A percentile compares a stretch with the other conserved stretches of the same genome.
These are phyloP conservation scores for Penicillium antarcticum DNA, from an alignment of 495 filamentous ascomycete species.

Conservation along the genomic window DNA sequence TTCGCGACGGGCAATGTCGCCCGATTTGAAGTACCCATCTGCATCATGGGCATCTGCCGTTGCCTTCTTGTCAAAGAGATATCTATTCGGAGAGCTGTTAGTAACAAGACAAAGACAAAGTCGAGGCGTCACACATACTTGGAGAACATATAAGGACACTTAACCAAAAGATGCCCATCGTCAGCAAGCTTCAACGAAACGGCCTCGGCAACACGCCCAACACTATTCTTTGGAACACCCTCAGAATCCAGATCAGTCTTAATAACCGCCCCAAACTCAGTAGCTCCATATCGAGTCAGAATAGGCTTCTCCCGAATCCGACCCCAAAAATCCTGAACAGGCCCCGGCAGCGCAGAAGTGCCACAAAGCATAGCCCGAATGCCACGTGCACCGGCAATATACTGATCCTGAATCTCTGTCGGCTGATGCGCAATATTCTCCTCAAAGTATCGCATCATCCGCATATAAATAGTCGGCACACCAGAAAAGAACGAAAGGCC, in stretches of 20 bases:
- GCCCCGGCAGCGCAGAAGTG: slow-evolving; percentile 42
- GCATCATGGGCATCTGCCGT: slow-evolving; percentile 28
- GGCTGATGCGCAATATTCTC: slow-evolving; percentile 17
- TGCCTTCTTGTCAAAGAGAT: slow-evolving; percentile 40
- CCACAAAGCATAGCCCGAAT: slow-evolving; percentile 45
- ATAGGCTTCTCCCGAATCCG: slow-evolving; percentile 37
- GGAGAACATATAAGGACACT: slow-evolving; percentile 44
- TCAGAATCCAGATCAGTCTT: slow-evolving; percentile 35
- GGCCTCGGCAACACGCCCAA: slow-evolving; percentile 40
- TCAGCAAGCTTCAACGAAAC: slow-evolving; percentile 36
- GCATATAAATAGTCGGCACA: slow-evolving; percentile 51
- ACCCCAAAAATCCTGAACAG: slow-evolving; percentile 46
- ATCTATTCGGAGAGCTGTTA: slow-evolving; percentile 17
- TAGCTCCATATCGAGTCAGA: slow-evolving; percentile 44
- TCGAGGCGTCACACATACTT: slow-evolving; percentile 13
- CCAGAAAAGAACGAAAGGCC: slow-evolving; percentile 46
- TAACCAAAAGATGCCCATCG: slow-evolving; percentile 34
- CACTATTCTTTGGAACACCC: slow-evolving; percentile 30
- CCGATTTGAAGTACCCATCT: slow-evolving; percentile 47
- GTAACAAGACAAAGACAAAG: background rate
- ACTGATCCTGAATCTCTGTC: slow-evolving; percentile 23
- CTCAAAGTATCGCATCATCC: slow-evolving; percentile 46
- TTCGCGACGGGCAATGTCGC: slow-evolving; percentile 46
- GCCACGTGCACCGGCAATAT: slow-evolving; percentile 34
- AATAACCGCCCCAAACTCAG: slow-evolving; percentile 47